Conservation (phyloP, 2,329 filamentous ascomycete species). For the Achaetomium macrosporum region DNA sequence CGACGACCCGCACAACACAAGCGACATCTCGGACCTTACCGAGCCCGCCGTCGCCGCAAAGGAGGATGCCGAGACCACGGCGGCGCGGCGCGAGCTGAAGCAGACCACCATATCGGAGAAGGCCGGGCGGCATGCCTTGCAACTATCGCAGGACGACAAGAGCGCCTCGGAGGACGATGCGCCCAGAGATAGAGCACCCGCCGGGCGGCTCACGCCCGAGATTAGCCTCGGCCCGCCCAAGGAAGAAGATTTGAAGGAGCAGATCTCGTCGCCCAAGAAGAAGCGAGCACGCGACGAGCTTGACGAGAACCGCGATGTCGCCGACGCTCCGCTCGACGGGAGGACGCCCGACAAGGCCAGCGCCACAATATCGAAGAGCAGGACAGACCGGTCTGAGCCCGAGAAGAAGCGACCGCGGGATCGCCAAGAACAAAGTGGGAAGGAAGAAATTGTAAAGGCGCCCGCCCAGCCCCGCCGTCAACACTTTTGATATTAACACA, state of each 20-base stretch:
- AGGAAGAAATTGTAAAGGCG: constrained; percentile 20
- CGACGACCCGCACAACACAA: constrained; percentile 38
- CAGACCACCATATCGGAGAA: constrained; percentile 57
- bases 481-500: constrained; percentile 10
- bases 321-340: constrained; percentile 34
- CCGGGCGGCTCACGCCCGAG: constrained; percentile 32
- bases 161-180: constrained; percentile 28
- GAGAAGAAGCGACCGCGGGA: constrained; percentile 62
- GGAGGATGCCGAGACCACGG: constrained; percentile 59
- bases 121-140: constrained; percentile 23
- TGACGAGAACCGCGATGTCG: constrained; percentile 40
- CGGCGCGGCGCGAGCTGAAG: constrained; percentile 58
- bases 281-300: constrained; percentile 57
- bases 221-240: constrained; percentile 30
- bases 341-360: constrained; percentile 34
- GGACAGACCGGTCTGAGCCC: constrained; percentile 51
- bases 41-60: constrained; percentile 29
- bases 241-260: constrained; percentile 41
- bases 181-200: constrained; percentile 21
- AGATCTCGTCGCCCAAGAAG: constrained; percentile 58
- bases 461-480: background rate
- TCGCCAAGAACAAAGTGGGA: constrained; percentile 29
- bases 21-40: constrained; percentile 34
- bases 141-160: constrained; percentile 26
- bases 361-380: constrained; percentile 30